Percentiles rank a stretch among this genome's conserved stretches.
phyloP scores from a whole-genome alignment of 1,139 yeast genomes.

The Hansenula lynferdii region DNA sequence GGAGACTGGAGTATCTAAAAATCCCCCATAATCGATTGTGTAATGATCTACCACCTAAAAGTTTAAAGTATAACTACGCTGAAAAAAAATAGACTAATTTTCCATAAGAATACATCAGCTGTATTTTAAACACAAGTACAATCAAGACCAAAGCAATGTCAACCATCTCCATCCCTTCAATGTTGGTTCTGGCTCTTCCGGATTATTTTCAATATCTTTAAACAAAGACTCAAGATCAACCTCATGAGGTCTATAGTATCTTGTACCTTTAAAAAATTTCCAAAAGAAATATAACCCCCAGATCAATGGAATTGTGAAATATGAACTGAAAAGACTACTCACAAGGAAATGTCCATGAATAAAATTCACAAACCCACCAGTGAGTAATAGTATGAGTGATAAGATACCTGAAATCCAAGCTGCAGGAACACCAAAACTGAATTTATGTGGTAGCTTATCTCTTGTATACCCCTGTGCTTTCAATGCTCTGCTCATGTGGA shows the following conservation, averaged over 20 bases:
- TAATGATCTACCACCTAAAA: too few species aligned
- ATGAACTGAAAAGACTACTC: slow-evolving; percentile 30
- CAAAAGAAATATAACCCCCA: slow-evolving; percentile 24
- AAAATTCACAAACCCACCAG: neutral
- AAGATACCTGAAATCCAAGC: neutral
- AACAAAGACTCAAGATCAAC: slow-evolving; percentile 23
- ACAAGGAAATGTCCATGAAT: slow-evolving; percentile 12
- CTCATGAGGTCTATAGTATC: slow-evolving; percentile 10
- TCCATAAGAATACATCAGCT: too few species aligned
- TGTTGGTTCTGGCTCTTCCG: slow-evolving; percentile 23
- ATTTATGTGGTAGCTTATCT: neutral
- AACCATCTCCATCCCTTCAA: neutral
- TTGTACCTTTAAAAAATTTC: slow-evolving; percentile 25
- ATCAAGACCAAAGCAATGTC: neutral
- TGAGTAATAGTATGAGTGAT: neutral
- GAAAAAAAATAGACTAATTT: too few species aligned
- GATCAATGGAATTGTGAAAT: slow-evolving; percentile 31
- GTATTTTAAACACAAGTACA: too few species aligned
- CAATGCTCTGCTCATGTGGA: neutral
- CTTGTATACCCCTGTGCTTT: neutral
- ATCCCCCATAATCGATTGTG: too few species aligned
- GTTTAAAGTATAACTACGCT: too few species aligned
- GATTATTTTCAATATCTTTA: slow-evolving; percentile 29
- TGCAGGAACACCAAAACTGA: neutral
- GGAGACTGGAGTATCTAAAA: too few species aligned